A percentile compares a stretch with the other conserved stretches of the same genome.
Conservation (phyloP, 192 early-diverging fungal genomes). For the Obelidium mucronatum region DNA sequence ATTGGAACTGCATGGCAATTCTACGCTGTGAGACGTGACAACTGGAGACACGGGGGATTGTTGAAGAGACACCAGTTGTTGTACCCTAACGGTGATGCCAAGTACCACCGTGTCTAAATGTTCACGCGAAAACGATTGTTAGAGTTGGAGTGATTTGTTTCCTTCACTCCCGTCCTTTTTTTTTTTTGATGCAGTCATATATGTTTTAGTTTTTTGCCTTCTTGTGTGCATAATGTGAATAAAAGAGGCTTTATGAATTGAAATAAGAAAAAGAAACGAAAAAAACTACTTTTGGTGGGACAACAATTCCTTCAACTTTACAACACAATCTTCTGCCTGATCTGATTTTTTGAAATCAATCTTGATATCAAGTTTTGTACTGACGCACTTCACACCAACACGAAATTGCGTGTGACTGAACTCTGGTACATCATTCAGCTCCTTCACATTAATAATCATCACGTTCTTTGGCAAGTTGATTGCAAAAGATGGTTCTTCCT, state of each 20-base stretch:
- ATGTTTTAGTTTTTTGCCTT: too few relatives aligned
- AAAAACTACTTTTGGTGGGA: neutral
- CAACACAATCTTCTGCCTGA: neutral
- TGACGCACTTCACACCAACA: neutral
- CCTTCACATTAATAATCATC: neutral
- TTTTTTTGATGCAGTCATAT: too few relatives aligned
- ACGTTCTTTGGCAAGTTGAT: neutral
- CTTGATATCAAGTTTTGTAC: neutral
- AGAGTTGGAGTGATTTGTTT: too few relatives aligned
- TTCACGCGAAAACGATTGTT: too few relatives aligned
- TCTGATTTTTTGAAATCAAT: neutral
- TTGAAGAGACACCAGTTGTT: neutral
- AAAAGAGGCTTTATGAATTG: too few relatives aligned
- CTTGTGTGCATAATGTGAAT: too few relatives aligned
- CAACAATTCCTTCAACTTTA: neutral
- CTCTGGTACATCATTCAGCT: neutral
- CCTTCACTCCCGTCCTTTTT: too few relatives aligned
- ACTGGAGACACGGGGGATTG: constrained; percentile 14
- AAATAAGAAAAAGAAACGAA: too few relatives aligned
- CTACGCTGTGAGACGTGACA: neutral
- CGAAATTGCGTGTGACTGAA: neutral
- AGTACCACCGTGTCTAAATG: too few relatives aligned
- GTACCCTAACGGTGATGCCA: neutral
- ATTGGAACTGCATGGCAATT: constrained; percentile 25
- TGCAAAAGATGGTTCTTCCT: neutral